Evolutionary conservation across 768 basidiomycete genomes (phyloP).

Genomic region (Agaricus subrufescens): DNA sequence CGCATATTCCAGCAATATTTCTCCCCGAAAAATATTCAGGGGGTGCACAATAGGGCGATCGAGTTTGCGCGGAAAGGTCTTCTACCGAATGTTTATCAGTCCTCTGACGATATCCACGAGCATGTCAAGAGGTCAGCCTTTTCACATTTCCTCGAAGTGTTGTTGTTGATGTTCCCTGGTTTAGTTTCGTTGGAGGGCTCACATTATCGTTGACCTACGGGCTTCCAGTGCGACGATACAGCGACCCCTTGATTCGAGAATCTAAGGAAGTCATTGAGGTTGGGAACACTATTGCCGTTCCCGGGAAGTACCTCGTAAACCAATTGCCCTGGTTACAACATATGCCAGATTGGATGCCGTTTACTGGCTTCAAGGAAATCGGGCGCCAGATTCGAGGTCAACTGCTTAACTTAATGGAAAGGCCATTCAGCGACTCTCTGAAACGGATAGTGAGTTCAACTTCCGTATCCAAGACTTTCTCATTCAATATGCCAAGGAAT

Average conservation of each 20-base stretch:
- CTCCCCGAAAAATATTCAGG: not conserved
- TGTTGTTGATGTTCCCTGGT: not conserved
- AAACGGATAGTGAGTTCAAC: not conserved
- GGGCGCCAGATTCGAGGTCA: not conserved
- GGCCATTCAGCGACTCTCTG: not conserved
- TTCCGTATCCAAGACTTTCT: not conserved
- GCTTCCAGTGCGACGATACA: not conserved
- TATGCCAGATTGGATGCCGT: slow-evolving; percentile 13
- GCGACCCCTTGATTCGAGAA: slow-evolving; percentile 3
- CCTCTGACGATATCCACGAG: slow-evolving; percentile 6
- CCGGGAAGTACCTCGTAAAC: slow-evolving; percentile 10
- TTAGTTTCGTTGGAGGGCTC: slow-evolving; percentile 10
- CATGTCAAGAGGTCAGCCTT: slow-evolving; percentile 2
- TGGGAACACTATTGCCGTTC: not conserved
- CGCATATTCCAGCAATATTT: slow-evolving; percentile 12
- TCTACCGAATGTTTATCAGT: slow-evolving; percentile 3
- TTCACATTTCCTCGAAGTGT: not conserved
- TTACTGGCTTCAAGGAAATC: slow-evolving; percentile 8
- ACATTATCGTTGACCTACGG: slow-evolving; percentile 10
- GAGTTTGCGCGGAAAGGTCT: slow-evolving; percentile 7
- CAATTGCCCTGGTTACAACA: slow-evolving; percentile 5
- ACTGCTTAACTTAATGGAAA: not conserved
- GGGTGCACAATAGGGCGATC: slow-evolving; percentile 5
- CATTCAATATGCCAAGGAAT: not conserved
- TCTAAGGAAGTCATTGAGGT: slow-evolving; percentile 2